Conservation (phyloP, 2,329 filamentous ascomycete genomes). For the Monilinia fructicola region DNA sequence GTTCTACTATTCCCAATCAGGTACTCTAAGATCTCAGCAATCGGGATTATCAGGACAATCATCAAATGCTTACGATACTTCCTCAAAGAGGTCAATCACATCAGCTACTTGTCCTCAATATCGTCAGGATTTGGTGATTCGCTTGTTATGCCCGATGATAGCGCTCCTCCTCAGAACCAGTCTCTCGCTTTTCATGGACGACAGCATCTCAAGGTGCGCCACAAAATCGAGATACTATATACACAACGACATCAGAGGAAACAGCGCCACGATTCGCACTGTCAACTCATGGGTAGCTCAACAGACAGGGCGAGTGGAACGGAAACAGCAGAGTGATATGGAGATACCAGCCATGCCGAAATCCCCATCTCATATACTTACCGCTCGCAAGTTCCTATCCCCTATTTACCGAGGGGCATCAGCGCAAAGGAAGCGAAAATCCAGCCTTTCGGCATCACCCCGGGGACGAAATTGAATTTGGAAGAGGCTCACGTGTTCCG, state of each 20-base stretch:
- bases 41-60: slow-evolving; percentile 30
- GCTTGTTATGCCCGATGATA: slow-evolving; percentile 46
- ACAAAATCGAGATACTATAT: slow-evolving; percentile 38
- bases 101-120: slow-evolving; percentile 55
- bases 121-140: slow-evolving; percentile 65
- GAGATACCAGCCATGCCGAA: slow-evolving; percentile 38
- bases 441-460: slow-evolving; percentile 39
- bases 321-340: slow-evolving; percentile 45
- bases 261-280: slow-evolving; percentile 54
- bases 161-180: slow-evolving; percentile 23
- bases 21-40: slow-evolving; percentile 16
- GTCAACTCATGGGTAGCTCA: slow-evolving; percentile 66
- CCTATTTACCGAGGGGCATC: slow-evolving; percentile 30
- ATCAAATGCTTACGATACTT: slow-evolving; percentile 32
- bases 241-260: slow-evolving; percentile 39
- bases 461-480: slow-evolving; percentile 38
- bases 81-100: slow-evolving; percentile 32
- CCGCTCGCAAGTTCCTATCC: slow-evolving; percentile 17
- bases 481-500: slow-evolving; percentile 35
- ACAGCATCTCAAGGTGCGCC: slow-evolving; percentile 26
- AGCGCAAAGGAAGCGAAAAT: slow-evolving; percentile 37
- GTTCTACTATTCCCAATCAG: slow-evolving; percentile 20
- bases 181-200: slow-evolving; percentile 39
- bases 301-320: slow-evolving; percentile 56
- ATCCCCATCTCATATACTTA: slow-evolving; percentile 28